phyloP scores from a whole-genome alignment of 306 rosid species.

The Citrullus colocynthis region DNA sequence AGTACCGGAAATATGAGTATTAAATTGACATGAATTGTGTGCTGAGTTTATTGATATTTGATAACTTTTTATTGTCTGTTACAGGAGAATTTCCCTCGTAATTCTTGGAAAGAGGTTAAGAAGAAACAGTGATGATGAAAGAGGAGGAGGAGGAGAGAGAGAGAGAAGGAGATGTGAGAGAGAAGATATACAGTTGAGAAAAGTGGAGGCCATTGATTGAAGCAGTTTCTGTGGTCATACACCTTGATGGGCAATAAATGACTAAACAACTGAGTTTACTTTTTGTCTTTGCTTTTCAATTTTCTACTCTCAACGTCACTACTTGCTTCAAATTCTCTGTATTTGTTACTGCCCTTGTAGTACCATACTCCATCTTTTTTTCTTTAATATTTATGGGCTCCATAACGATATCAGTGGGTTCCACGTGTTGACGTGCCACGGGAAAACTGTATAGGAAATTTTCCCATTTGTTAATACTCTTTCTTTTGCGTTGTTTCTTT shows the following conservation, averaged over 20 bases:
- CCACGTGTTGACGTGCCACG: no score
- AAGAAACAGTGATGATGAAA: not conserved
- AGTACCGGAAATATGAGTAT: not conserved
- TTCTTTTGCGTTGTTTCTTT: not conserved
- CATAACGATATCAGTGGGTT: no score
- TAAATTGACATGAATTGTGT: not conserved
- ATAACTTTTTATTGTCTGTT: not conserved
- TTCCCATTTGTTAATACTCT: not conserved
- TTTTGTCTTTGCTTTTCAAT: not conserved
- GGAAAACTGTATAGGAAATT: no score
- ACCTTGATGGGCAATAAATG: conserved; percentile 1
- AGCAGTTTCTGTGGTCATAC: not conserved
- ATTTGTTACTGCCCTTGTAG: not conserved
- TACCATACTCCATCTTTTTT: no score
- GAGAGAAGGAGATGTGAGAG: not conserved
- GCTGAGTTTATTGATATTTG: not conserved
- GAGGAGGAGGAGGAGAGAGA: no score
- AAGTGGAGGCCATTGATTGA: not conserved
- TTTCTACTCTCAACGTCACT: not conserved
- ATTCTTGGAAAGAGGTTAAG: not conserved
- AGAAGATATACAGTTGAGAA: not conserved
- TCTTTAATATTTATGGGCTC: no score
- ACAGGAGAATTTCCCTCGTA: not conserved
- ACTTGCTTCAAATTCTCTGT: not conserved
- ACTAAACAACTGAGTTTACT: conserved; percentile 1